A percentile compares a stretch with the other conserved stretches of the same genome.
Evolutionary conservation across 2,329 filamentous ascomycete genomes (phyloP).

Genomic region (Rhynchosporium graminicola): DNA sequence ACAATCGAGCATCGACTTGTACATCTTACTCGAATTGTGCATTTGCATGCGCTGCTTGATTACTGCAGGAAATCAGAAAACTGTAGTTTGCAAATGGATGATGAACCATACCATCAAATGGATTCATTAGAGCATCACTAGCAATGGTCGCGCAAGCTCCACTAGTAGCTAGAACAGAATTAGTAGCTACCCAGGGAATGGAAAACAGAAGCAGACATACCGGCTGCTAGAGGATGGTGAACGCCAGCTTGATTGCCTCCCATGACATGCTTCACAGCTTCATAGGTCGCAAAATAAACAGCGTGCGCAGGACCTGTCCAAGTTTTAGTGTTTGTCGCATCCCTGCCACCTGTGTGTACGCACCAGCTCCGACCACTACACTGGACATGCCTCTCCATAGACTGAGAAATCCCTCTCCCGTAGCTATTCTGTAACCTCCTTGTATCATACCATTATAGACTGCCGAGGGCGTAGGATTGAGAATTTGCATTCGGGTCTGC

Average conservation of each 20-base stretch:
- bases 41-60: conserved; percentile 99
- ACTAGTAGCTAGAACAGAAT: conserved; percentile 67
- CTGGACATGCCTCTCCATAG: conserved; percentile 97
- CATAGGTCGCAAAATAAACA: conserved; percentile 97
- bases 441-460: conserved; percentile 90
- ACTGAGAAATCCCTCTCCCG: conserved; percentile 84
- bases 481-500: conserved; percentile 96
- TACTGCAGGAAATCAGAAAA: conserved; percentile 55
- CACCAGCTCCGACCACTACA: conserved; percentile 92
- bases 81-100: not conserved
- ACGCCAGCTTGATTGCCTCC: conserved; percentile 85
- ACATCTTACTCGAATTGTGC: conserved; percentile 83
- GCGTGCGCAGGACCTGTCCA: conserved; percentile 85
- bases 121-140: conserved; percentile 98
- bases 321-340: conserved; percentile 33
- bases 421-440: conserved; percentile 88
- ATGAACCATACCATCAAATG: conserved; percentile 77
- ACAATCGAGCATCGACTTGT: conserved; percentile 84
- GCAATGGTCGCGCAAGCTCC: conserved; percentile 95
- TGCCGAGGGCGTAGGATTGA: conserved; percentile 78
- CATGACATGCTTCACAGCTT: conserved; percentile 93
- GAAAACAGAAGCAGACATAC: conserved; percentile 51
- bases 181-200: not conserved
- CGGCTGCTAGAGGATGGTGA: conserved; percentile 91
- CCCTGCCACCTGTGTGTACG: conserved; percentile 38